Conservation (phyloP, 768 basidiomycete genomes). For the Russula sp. region DNA sequence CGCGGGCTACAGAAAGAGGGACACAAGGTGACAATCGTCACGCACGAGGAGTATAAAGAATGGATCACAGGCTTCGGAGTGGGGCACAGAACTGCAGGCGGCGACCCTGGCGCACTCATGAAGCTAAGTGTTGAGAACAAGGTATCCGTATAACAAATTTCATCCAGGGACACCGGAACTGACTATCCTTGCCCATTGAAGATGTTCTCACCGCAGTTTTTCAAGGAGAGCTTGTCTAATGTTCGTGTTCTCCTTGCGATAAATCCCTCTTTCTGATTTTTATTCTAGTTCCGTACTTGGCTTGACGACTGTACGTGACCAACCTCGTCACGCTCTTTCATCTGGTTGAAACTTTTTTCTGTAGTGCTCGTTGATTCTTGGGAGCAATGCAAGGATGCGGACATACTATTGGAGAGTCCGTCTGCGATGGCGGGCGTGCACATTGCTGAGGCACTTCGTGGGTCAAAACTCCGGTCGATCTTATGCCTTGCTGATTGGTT, state of each 20-base stretch:
- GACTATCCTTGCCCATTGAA: slow-evolving; percentile 19
- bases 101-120: slow-evolving; percentile 64
- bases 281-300: slow-evolving; percentile 50
- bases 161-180: slow-evolving; percentile 21
- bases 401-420: slow-evolving; percentile 58
- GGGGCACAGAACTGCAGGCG: slow-evolving; percentile 53
- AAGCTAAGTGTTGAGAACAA: slow-evolving; percentile 48
- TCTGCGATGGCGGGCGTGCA: slow-evolving; percentile 67
- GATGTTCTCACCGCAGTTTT: slow-evolving; percentile 71
- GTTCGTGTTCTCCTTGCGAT: slow-evolving; percentile 28
- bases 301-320: slow-evolving; percentile 47
- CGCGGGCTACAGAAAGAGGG: slow-evolving; percentile 35
- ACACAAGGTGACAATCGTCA: slow-evolving; percentile 40
- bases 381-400: slow-evolving; percentile 56
- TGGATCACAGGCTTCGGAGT: slow-evolving; percentile 59
- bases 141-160: slow-evolving; percentile 19
- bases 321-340: neutral
- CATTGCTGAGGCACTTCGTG: slow-evolving; percentile 59
- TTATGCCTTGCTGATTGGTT: slow-evolving; percentile 1
- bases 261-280: neutral
- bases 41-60: slow-evolving; percentile 40
- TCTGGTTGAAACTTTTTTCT: neutral
- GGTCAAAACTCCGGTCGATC: slow-evolving; percentile 19
- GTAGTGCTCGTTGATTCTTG: slow-evolving; percentile 54
- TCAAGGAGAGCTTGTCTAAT: slow-evolving; percentile 52